Percentiles rank a stretch among this genome's conserved stretches.
phyloP scores from a whole-genome alignment of 768 basidiomycete genomes.

The Fomitopsis serialis region DNA sequence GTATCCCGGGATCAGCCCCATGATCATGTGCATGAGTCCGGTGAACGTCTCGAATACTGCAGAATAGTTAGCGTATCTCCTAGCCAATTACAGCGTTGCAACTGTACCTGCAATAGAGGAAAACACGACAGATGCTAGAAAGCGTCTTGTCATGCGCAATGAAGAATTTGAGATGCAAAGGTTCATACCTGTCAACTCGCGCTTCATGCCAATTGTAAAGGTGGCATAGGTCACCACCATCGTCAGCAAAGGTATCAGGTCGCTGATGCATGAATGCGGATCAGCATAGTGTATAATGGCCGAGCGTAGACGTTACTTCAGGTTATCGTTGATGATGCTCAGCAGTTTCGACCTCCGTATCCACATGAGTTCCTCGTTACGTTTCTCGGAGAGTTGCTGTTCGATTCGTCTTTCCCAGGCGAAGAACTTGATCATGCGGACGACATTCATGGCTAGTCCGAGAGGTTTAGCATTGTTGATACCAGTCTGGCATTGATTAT shows the following conservation, averaged over 20 bases:
- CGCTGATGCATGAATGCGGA: background rate
- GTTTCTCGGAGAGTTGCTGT: slow-evolving; percentile 45
- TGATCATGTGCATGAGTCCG: slow-evolving; percentile 46
- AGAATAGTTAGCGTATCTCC: slow-evolving; percentile 16
- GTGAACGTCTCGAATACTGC: slow-evolving; percentile 42
- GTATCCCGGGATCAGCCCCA: slow-evolving; percentile 29
- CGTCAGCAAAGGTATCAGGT: background rate
- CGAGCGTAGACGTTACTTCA: slow-evolving; percentile 30
- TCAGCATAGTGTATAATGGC: background rate
- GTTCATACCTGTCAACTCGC: too few relatives aligned
- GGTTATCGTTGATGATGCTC: slow-evolving; percentile 34
- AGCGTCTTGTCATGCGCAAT: too few relatives aligned
- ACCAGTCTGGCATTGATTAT: background rate
- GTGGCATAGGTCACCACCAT: background rate
- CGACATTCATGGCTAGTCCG: slow-evolving; percentile 23
- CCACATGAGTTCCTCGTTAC: slow-evolving; percentile 54
- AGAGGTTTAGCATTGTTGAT: background rate
- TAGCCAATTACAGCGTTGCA: slow-evolving; percentile 14
- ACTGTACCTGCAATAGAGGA: slow-evolving; percentile 25
- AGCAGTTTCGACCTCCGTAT: slow-evolving; percentile 48
- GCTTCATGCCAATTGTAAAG: background rate
- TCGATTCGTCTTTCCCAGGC: slow-evolving; percentile 41
- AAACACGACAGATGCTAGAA: slow-evolving; percentile 28
- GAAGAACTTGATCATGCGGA: slow-evolving; percentile 44
- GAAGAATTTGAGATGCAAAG: too few relatives aligned